Evolutionary conservation across 345 rosid species (phyloP).

Genomic region (Conringia planisiliqua): DNA sequence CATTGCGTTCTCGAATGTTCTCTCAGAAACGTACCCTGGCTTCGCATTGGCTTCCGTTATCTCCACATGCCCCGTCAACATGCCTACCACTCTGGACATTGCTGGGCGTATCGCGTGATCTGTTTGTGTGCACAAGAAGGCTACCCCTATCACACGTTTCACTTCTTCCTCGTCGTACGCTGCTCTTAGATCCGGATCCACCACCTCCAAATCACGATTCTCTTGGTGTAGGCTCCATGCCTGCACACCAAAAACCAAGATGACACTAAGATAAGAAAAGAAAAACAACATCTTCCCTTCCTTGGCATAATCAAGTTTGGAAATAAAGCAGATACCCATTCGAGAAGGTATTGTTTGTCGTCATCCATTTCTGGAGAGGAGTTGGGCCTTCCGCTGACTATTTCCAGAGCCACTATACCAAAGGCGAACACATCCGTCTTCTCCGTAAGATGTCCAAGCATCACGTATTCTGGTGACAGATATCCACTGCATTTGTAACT

Average conservation of each 20-base stretch:
- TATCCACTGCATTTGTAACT: conserved; percentile 44
- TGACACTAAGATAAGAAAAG: too few relatives aligned
- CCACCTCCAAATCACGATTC: conserved; percentile 33
- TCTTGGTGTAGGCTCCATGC: conserved; percentile 58
- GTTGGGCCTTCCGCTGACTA: conserved; percentile 66
- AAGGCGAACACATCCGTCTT: conserved; percentile 70
- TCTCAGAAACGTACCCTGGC: conserved; percentile 57
- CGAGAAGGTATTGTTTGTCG: conserved; percentile 60
- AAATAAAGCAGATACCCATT: conserved; percentile 19
- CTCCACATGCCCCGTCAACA: conserved; percentile 52
- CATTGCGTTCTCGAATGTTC: conserved; percentile 48
- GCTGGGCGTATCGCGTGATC: conserved; percentile 36
- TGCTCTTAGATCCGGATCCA: conserved; percentile 35
- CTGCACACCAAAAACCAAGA: conserved; percentile 15
- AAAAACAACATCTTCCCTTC: too few relatives aligned
- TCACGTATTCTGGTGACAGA: conserved; percentile 73
- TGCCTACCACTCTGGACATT: conserved; percentile 47
- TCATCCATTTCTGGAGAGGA: conserved; percentile 44
- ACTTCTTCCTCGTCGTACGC: conserved; percentile 41
- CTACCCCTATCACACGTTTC: conserved; percentile 44
- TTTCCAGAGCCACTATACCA: conserved; percentile 60
- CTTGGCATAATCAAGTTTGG: background rate
- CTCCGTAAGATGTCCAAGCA: conserved; percentile 71
- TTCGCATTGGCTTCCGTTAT: conserved; percentile 35
- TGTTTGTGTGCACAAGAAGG: conserved; percentile 46